Evolutionary conservation across 208 protist genomes (phyloP), one percentile per base, ranked within the genome.

Genomic region (Leishmania arabica): DNA sequence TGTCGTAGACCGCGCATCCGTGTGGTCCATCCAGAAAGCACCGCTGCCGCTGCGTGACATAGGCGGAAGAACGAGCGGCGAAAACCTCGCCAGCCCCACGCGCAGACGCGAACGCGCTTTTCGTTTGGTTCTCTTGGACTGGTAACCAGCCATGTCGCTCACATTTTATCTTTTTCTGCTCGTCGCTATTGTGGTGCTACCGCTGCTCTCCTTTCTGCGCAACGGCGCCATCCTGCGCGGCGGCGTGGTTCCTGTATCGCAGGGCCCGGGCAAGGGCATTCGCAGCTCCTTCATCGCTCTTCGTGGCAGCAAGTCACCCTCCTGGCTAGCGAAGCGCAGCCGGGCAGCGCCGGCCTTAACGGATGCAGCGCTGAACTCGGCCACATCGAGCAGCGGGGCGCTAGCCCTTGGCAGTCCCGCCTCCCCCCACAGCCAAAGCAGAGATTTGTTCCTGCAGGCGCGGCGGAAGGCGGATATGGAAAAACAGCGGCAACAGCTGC

Each of bases 171-270:
- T 84, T 27, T 27, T 68, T 21, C n/a, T 84, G 34, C 77, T 84
- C 53, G 24, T 80, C 24, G 68, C 77, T 19, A 27, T 81, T 37
- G 47, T 81, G 27, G 76, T 89, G 56, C 81, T 89, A n/a, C 71
- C 79, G 3, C 66, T 89, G 3, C 78, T 89, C 17, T 89, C 85
- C 45, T 89, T 89, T 53, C 72, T 89, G 62, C 81, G 85, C 51
- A 83, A 76, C 64, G 65, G 75, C 66, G 75, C 75, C 7, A 80
- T 82, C 8, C 79, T 89, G 37, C 81, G 82, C 15, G 85, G 85
- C 17, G 85, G 82, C 15, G 79, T 58, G 6, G 51, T 81, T 42
- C 34, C 79, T 11, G 75, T 47, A 31, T 71, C 60, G 68, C 64
- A 69, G 24, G 73, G 75, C 56, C 27, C 51, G 37, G n/a, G 40